Percentiles rank a stretch among this genome's conserved stretches.
These are phyloP conservation scores for Athelia psychrophila DNA, from an alignment of 1,284 basidiomycete genomes.

Conservation along the genomic window DNA sequence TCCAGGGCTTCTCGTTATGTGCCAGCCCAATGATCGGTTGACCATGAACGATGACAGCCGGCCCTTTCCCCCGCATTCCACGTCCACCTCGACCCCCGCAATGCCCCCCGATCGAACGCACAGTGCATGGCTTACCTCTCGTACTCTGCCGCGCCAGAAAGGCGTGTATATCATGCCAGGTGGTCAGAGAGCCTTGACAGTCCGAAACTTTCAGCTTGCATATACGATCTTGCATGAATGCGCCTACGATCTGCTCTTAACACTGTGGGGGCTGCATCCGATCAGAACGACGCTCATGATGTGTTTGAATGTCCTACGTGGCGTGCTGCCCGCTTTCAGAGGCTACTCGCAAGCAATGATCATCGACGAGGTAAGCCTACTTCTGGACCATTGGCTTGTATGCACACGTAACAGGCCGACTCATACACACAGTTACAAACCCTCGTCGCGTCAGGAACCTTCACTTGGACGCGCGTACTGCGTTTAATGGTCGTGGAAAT, in stretches of 20 bases:
- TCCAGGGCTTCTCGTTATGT: conserved; percentile 1
- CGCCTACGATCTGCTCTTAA: conserved; percentile 50
- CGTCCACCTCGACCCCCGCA: conserved; percentile 7
- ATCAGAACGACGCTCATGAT: conserved; percentile 64
- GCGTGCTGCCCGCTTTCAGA: conserved; percentile 73
- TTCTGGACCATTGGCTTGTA: conserved; percentile 3
- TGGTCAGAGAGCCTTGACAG: conserved; percentile 56
- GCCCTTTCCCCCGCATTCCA: no score
- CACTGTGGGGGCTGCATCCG: conserved; percentile 67
- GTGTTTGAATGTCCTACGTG: conserved; percentile 63
- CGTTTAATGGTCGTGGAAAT: conserved; percentile 59
- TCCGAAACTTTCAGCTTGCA: conserved; percentile 54
- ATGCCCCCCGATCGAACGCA: conserved; percentile 36
- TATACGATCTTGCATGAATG: conserved; percentile 49
- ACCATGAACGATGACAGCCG: no score
- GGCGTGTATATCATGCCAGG: conserved; percentile 56
- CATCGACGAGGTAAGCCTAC: conserved; percentile 65
- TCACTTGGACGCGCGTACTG: conserved; percentile 61
- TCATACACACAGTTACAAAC: conserved; percentile 53
- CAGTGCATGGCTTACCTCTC: conserved; percentile 64
- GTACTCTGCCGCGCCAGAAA: conserved; percentile 41
- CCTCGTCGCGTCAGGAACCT: conserved; percentile 58
- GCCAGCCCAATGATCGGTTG: background rate
- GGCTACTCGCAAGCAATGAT: conserved; percentile 82
- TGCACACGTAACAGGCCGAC: conserved; percentile 7